Base-by-base conservation (phyloP, 805 yeast genomes). In the Wickerhamiella dianesei region DNA sequence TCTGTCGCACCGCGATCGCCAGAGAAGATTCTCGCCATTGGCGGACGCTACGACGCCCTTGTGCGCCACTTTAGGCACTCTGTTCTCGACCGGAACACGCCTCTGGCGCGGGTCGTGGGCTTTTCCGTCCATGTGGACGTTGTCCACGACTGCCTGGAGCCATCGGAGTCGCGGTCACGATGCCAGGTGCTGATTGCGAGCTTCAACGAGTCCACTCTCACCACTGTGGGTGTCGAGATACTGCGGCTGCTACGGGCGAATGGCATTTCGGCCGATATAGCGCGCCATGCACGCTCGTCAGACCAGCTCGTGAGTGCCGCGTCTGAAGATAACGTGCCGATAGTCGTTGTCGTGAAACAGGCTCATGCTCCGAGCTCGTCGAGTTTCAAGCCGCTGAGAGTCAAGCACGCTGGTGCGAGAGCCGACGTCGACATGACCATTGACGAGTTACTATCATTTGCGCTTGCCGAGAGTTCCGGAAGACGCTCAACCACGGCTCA, bases 21-120 rank as follows among this genome's bases (percentile, higher is more conserved):
- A 25, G 32, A 25, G 12, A 25, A 6, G 6, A 69, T 80, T 29
- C 67, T 92, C 37, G 92, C 92, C 14, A 89, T 92, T 0, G 99
- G 99, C 41, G 99, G 99, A 2, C 69, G 99, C 47, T 92, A 87
- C 59, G 97, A 89, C 57, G 68, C 70, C 18, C 69, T 92, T 53
- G 75, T 87, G 13, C 68, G 76, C 2, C 71, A 79, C 16, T 71
- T 86, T 50, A 75, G 89, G 0, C 77, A 83, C 53, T 72, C 77
- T 1, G 64, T 75, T 8, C 52, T 64, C 17, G 64, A 64, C 40
- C 51, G 54, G 14, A 53, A 55, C 4, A 56, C 49, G 59, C 69
- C 61, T 6, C 50, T 57, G 51, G 73, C 44, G 70, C 74, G 72
- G 45, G 95, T 87, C 1, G 96, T 88, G 40, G 97, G 98, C 0